Evolutionary conservation across 1,139 yeast genomes (phyloP), one percentile per base, ranked within the genome.

Genomic region (Lodderomyces metapsilosis): DNA sequence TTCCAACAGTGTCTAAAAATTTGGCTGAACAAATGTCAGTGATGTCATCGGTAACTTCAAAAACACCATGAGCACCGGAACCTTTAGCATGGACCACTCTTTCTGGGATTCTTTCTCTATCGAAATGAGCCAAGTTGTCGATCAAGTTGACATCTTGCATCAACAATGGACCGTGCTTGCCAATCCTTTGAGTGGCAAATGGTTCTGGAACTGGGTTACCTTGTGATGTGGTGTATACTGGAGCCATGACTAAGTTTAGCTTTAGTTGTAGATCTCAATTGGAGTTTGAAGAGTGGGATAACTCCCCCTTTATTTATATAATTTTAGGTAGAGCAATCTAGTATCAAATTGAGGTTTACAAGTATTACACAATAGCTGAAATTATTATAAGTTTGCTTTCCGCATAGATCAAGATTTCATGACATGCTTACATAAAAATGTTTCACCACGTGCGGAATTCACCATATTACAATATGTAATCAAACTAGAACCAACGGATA

Each of bases 21-120:
- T 80, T 79, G 39, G 95, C 83, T 47, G 72, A 69, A 54, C 86
- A 78, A 46, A 88, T 59, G 61, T 88, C 95, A 38, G 84, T 69
- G 56, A 88, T 78, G 52, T 87, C 92, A 59, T 88, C 91, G 25
- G 95, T 87, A 49, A 82, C 84, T 64, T 83, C 92, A 54, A 87
- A 87, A 46, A 68, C 76, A 56, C 94, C 92, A 58, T 75, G 82
- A 39, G 94, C 94, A 53, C 95, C 95, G 35, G 88, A 85, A 50
- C 95, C 95, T 64, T 86, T 86, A 48, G 95, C 95, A 60, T 87
- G 95, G 38, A 87, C 95, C 42, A 87, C 94, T 63, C 95, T 79
- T 67, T 87, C 95, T 33, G 95, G 95, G 47, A 87, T 81, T 62
- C 95, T 76, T 68, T 87, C 95, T 56, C 94, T 78, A 68, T 85